phyloP scores from a whole-genome alignment of 192 early-diverging fungal genomes.

The Dissophora globulifera region DNA sequence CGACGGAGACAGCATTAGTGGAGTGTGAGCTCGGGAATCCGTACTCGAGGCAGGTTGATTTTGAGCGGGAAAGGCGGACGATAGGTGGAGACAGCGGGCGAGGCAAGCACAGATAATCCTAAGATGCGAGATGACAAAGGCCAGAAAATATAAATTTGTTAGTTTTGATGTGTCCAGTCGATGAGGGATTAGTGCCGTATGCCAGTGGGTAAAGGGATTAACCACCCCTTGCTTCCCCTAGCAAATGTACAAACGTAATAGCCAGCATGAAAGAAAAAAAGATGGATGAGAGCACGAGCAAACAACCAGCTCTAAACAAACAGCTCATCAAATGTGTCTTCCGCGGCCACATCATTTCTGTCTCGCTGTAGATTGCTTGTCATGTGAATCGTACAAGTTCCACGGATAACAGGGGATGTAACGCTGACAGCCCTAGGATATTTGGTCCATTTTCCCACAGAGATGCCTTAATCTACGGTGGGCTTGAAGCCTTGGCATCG shows the following conservation, averaged over 20 bases:
- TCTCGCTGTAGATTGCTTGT: no score
- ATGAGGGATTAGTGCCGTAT: no score
- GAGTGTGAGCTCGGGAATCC: slow-evolving; percentile 94
- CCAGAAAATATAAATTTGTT: not conserved
- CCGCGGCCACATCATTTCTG: no score
- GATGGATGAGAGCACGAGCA: not conserved
- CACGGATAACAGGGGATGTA: no score
- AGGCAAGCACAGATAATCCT: slow-evolving; percentile 90
- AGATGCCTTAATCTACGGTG: no score
- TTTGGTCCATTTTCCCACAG: no score
- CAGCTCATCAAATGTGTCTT: no score
- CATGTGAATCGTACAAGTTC: no score
- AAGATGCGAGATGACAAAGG: not conserved
- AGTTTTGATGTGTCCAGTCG: no score
- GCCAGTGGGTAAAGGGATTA: slow-evolving; percentile 10
- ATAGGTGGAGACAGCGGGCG: slow-evolving; percentile 86
- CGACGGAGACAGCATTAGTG: slow-evolving; percentile 83
- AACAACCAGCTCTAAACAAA: not conserved
- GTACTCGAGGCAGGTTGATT: slow-evolving; percentile 81
- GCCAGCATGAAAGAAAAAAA: not conserved
- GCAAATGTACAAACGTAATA: no score
- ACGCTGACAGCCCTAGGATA: no score
- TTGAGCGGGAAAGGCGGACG: slow-evolving; percentile 73
- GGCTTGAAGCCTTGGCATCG: no score
- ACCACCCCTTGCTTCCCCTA: not conserved